Conservation (phyloP, 192 early-diverging fungal species). For the Phlyctochytrium planicorne region DNA sequence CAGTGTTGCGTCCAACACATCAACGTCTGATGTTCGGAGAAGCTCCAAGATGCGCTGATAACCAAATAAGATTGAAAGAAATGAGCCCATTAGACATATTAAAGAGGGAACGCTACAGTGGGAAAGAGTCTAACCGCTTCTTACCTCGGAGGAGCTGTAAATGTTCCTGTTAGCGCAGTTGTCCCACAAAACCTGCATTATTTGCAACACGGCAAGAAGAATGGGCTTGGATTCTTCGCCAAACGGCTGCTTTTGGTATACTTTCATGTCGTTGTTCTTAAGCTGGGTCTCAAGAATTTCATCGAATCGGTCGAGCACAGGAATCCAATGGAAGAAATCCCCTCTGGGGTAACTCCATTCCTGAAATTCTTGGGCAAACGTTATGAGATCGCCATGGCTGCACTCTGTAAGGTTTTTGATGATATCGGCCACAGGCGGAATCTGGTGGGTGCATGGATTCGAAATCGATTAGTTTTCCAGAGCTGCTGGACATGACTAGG, state of each 20-base stretch:
- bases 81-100: too few relatives aligned
- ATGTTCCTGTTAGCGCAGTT: slow-evolving; percentile 93
- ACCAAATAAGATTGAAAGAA: neutral
- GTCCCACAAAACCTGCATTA: slow-evolving; percentile 84
- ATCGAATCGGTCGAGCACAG: slow-evolving; percentile 92
- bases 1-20: slow-evolving; percentile 75
- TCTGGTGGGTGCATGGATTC: slow-evolving; percentile 48
- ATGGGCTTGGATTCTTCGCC: slow-evolving; percentile 51
- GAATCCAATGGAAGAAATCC: slow-evolving; percentile 95
- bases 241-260: slow-evolving; percentile 64
- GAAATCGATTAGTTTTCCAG: too few relatives aligned
- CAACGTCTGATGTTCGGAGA: slow-evolving; percentile 76
- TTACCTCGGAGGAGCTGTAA: slow-evolving; percentile 91
- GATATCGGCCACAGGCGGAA: slow-evolving; percentile 50
- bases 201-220: slow-evolving; percentile 65
- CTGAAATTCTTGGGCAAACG: slow-evolving; percentile 42
- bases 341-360: slow-evolving; percentile 73
- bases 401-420: slow-evolving; percentile 49
- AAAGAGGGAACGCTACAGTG: too few relatives aligned
- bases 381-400: slow-evolving; percentile 57
- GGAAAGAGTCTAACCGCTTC: too few relatives aligned
- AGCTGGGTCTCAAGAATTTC: slow-evolving; percentile 67
- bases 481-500: too few relatives aligned
- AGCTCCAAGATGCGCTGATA: slow-evolving; percentile 45
- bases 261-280: slow-evolving; percentile 62